Conservation (phyloP, 2,329 filamentous ascomycete species). For the Lachnellula willkommii region DNA sequence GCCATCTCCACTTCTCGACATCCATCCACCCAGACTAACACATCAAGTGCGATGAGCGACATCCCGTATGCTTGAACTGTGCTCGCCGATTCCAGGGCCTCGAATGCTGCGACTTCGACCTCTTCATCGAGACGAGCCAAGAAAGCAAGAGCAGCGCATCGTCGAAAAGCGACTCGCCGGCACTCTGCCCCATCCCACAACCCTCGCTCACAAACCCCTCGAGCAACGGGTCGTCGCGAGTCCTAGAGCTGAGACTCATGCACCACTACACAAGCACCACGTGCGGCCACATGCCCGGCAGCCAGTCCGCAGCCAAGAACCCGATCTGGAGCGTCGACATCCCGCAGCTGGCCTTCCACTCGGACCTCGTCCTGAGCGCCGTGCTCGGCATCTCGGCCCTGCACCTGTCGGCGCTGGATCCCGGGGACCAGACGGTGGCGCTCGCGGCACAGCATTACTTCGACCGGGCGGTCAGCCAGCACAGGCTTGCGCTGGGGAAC, state of each 20-base stretch:
- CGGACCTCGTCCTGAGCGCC: slow-evolving; percentile 14
- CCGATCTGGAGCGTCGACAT: slow-evolving; percentile 14
- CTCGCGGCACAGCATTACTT: slow-evolving; percentile 12
- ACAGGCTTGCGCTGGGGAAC: slow-evolving; percentile 7
- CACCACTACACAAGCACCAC: slow-evolving; percentile 7
- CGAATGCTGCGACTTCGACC: slow-evolving; percentile 1
- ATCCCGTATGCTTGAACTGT: background rate
- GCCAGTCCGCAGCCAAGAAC: background rate
- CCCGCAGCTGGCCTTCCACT: slow-evolving; percentile 15
- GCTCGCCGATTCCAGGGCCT: background rate
- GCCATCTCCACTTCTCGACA: background rate
- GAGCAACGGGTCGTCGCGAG: background rate
- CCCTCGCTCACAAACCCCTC: background rate
- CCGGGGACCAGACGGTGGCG: slow-evolving; percentile 3
- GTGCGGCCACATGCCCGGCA: slow-evolving; percentile 6
- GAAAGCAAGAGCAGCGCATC: background rate
- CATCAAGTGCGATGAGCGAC: background rate
- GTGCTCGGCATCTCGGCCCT: slow-evolving; percentile 12
- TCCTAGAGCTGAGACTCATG: background rate
- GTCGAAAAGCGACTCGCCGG: background rate
- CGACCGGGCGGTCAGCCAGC: slow-evolving; percentile 10
- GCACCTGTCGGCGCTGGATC: slow-evolving; percentile 9
- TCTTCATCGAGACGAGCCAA: background rate
- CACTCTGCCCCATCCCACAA: too few species aligned
- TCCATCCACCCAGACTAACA: background rate